Conservation (phyloP, 208 protist genomes). For the Acanthamoeba lenticulata region DNA sequence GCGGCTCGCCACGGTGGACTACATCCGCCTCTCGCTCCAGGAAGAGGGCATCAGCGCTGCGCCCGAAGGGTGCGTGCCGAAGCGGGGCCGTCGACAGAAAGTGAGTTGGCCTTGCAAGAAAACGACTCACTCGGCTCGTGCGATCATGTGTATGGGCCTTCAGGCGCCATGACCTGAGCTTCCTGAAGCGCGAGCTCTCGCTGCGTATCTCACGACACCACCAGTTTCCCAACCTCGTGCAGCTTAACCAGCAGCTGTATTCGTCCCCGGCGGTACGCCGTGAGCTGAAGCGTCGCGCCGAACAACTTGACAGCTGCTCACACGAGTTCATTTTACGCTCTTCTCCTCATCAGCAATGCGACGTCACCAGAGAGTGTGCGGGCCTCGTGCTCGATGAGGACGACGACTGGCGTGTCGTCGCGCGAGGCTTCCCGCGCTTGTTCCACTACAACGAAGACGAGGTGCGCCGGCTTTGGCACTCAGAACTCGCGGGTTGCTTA, state of each 20-base stretch:
- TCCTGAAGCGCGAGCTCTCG: neutral
- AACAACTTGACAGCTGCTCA: neutral
- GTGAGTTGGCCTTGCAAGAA: too few relatives aligned
- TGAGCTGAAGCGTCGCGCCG: too few relatives aligned
- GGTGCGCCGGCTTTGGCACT: neutral
- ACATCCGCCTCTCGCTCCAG: neutral
- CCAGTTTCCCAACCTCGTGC: neutral
- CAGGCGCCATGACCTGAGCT: neutral
- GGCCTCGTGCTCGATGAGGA: neutral
- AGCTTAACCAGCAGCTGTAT: neutral
- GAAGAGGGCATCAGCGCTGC: neutral
- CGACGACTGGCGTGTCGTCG: neutral
- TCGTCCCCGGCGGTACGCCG: neutral
- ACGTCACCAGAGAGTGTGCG: neutral
- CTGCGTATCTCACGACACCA: neutral
- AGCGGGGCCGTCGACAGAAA: too few relatives aligned
- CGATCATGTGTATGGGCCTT: too few relatives aligned
- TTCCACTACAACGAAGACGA: constrained; percentile 15
- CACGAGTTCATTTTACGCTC: neutral
- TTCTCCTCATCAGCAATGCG: neutral
- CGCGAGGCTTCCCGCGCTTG: neutral
- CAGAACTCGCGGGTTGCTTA: neutral
- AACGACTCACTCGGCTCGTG: too few relatives aligned
- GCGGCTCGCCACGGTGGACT: neutral
- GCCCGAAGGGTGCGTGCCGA: neutral